Percentiles rank a stretch among this genome's conserved stretches.
Evolutionary conservation across 345 rosid genomes (phyloP).

Genomic region (Eucalyptus grandis): DNA sequence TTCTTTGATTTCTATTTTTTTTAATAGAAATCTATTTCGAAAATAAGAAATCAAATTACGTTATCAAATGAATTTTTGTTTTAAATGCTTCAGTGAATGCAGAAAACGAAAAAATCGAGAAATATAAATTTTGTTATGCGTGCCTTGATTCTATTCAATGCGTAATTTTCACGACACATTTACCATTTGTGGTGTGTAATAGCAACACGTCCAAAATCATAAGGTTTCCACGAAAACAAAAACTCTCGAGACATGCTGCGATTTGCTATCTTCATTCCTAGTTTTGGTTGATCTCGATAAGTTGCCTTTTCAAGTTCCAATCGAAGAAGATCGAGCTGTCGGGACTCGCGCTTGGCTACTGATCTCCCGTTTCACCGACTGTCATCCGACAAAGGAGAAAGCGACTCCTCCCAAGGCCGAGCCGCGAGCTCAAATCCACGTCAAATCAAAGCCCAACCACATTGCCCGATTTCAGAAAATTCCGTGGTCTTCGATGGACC

Average conservation of each 20-base stretch:
- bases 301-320: background rate
- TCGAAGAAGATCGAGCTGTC: background rate
- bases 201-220: background rate
- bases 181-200: too few species aligned
- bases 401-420: background rate
- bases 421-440: background rate
- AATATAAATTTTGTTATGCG: too few species aligned
- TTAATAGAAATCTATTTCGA: too few species aligned
- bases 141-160: background rate
- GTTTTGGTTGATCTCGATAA: background rate
- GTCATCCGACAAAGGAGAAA: background rate
- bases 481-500: background rate
- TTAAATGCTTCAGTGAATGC: too few species aligned
- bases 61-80: too few species aligned
- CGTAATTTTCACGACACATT: too few species aligned
- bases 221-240: background rate
- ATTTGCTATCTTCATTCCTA: background rate
- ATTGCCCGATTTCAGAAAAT: background rate
- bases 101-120: too few species aligned
- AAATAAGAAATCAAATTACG: too few species aligned
- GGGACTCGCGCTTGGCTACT: background rate
- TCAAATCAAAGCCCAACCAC: background rate
- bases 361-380: too few species aligned
- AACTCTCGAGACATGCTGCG: background rate
- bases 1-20: too few species aligned